Percentiles rank a stretch among this genome's conserved stretches.
Evolutionary conservation across 2,329 filamentous ascomycete species (phyloP).

Genomic region (Colletotrichum tamarilloi): DNA sequence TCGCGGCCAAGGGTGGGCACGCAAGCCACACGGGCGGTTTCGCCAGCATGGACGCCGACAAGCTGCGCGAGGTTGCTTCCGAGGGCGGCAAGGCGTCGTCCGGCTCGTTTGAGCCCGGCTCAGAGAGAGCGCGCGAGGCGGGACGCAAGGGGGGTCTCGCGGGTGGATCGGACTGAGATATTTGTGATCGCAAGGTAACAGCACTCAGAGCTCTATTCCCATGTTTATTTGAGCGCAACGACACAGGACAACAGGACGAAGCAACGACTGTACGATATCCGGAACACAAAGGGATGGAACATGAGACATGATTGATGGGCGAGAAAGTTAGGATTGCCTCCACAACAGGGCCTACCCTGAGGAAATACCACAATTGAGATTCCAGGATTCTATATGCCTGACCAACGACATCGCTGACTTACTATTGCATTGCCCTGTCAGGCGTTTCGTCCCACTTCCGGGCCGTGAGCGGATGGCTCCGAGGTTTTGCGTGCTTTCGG

Average conservation of each 20-base stretch:
- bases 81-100: constrained; percentile 63
- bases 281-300: neutral
- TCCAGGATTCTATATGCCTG: neutral
- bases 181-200: too few species aligned
- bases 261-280: constrained; percentile 4
- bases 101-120: constrained; percentile 65
- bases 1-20: constrained; percentile 54
- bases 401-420: neutral
- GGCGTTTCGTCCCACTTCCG: neutral
- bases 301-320: neutral
- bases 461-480: neutral
- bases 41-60: constrained; percentile 54
- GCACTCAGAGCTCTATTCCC: too few species aligned
- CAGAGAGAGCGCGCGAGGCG: constrained; percentile 62
- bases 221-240: too few species aligned
- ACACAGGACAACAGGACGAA: neutral
- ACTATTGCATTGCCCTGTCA: neutral
- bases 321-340: neutral
- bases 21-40: constrained; percentile 51
- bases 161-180: neutral
- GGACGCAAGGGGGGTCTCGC: constrained; percentile 61
- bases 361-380: neutral
- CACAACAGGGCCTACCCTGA: neutral
- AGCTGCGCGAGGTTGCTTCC: constrained; percentile 65
- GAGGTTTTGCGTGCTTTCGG: neutral